phyloP scores from a whole-genome alignment of 164 flowering plant species.

The Platanus orientalis region DNA sequence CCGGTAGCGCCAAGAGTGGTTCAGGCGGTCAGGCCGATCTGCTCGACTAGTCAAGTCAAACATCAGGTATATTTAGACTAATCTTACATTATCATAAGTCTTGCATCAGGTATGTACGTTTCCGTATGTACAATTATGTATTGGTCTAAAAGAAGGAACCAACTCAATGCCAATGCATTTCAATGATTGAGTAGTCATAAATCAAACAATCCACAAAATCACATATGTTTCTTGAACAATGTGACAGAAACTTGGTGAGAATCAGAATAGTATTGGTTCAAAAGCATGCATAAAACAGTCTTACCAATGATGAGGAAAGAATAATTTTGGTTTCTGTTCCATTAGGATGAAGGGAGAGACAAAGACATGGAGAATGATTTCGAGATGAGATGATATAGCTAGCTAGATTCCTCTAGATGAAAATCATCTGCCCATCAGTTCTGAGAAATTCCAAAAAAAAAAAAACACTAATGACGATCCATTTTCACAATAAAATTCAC shows the following conservation, averaged over 20 bases:
- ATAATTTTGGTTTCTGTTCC: constrained; percentile 5
- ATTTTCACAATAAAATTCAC: not conserved
- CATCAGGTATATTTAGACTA: too few species aligned
- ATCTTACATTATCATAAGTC: too few species aligned
- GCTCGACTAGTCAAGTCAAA: too few species aligned
- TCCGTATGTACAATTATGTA: too few species aligned
- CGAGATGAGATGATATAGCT: not conserved
- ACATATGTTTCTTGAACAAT: not conserved
- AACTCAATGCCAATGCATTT: not conserved
- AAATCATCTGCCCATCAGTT: not conserved
- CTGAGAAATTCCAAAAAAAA: not conserved
- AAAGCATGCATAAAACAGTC: constrained; percentile 5
- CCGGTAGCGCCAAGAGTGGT: constrained; percentile 18
- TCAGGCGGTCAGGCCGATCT: too few species aligned
- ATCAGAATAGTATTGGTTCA: constrained; percentile 16
- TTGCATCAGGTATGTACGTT: too few species aligned
- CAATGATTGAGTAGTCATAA: not conserved
- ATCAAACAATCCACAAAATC: too few species aligned
- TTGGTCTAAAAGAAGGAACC: too few species aligned
- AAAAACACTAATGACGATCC: not conserved
- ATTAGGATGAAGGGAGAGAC: constrained; percentile 8
- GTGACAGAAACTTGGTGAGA: constrained; percentile 9
- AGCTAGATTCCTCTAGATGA: constrained; percentile 5
- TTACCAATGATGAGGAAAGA: constrained; percentile 14
- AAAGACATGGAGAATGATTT: constrained; percentile 5